Percentiles rank a stretch among this genome's conserved stretches.
Evolutionary conservation across 1,139 yeast genomes (phyloP).

Genomic region (Magnusiomyces tetraspermus): DNA sequence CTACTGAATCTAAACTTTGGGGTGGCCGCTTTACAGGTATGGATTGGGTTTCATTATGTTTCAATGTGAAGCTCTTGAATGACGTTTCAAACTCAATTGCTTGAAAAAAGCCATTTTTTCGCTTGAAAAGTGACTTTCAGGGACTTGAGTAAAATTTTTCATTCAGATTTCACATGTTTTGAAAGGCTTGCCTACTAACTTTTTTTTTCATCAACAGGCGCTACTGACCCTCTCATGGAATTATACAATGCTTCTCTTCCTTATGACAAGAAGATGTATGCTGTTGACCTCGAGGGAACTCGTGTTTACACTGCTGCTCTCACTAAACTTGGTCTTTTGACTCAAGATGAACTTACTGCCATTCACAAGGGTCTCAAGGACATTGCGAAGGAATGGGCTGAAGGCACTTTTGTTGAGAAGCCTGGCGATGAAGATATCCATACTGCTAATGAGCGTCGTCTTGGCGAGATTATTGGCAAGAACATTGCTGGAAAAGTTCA

Average conservation of each 20-base stretch:
- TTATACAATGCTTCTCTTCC: slow-evolving; percentile 93
- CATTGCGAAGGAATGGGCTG: slow-evolving; percentile 73
- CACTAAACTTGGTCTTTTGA: slow-evolving; percentile 64
- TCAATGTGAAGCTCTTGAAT: too few relatives aligned
- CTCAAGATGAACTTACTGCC: slow-evolving; percentile 57
- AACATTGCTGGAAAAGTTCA: slow-evolving; percentile 95
- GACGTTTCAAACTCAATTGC: too few relatives aligned
- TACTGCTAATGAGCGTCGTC: slow-evolving; percentile 95
- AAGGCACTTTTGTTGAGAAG: slow-evolving; percentile 65
- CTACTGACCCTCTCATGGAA: slow-evolving; percentile 95
- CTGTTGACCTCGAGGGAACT: slow-evolving; percentile 89
- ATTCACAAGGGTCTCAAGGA: slow-evolving; percentile 72
- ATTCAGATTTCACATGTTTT: neutral
- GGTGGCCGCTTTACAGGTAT: slow-evolving; percentile 94
- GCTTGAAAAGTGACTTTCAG: neutral
- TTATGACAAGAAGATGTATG: slow-evolving; percentile 89
- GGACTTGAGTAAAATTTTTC: neutral
- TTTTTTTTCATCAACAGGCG: too few relatives aligned
- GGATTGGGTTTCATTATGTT: too few relatives aligned
- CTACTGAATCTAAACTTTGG: slow-evolving; percentile 61
- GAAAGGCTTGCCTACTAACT: neutral
- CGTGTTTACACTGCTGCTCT: slow-evolving; percentile 86
- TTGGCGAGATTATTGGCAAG: slow-evolving; percentile 91
- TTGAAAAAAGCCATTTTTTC: neutral
- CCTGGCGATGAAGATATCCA: slow-evolving; percentile 97